Evolutionary conservation across 352 stramenopile genomes (phyloP).

Genomic region (Globisporangium sylvaticum): DNA sequence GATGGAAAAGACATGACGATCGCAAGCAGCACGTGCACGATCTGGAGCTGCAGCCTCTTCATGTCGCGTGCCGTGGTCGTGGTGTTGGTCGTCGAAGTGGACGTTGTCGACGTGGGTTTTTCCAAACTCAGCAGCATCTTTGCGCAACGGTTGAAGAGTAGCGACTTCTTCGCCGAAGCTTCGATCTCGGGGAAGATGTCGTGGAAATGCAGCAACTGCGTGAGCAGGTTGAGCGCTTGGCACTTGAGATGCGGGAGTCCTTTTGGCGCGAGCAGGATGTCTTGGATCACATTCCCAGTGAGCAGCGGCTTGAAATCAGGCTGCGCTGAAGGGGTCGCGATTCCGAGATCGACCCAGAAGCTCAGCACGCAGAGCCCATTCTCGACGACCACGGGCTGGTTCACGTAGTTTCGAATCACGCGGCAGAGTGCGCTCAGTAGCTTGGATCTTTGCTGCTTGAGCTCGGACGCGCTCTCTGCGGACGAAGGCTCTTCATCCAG

Average conservation of each 20-base stretch:
- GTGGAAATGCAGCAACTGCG: slow-evolving; percentile 35
- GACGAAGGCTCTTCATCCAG: slow-evolving; percentile 10
- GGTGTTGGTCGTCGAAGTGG: neutral
- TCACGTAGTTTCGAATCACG: slow-evolving; percentile 49
- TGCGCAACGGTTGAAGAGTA: slow-evolving; percentile 71
- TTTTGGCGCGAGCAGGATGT: slow-evolving; percentile 45
- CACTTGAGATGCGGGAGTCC: slow-evolving; percentile 26
- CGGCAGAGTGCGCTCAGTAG: slow-evolving; percentile 45
- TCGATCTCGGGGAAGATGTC: slow-evolving; percentile 43
- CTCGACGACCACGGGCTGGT: slow-evolving; percentile 37
- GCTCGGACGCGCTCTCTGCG: slow-evolving; percentile 28
- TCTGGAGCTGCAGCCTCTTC: slow-evolving; percentile 43
- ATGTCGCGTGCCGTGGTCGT: slow-evolving; percentile 11
- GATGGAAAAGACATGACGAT: slow-evolving; percentile 56
- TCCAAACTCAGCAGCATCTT: slow-evolving; percentile 39
- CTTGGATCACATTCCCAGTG: slow-evolving; percentile 41
- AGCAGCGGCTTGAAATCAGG: slow-evolving; percentile 50
- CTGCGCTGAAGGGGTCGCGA: slow-evolving; percentile 11
- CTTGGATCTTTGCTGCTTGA: slow-evolving; percentile 31
- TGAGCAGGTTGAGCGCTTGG: slow-evolving; percentile 36
- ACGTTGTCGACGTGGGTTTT: neutral
- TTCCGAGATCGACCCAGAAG: slow-evolving; percentile 41
- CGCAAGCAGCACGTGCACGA: slow-evolving; percentile 55
- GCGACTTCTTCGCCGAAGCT: slow-evolving; percentile 37
- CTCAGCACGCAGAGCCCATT: slow-evolving; percentile 35